Evolutionary conservation across 2,329 filamentous ascomycete genomes (phyloP), one percentile per base, ranked within the genome.

Genomic region (Alternaria burnsii): DNA sequence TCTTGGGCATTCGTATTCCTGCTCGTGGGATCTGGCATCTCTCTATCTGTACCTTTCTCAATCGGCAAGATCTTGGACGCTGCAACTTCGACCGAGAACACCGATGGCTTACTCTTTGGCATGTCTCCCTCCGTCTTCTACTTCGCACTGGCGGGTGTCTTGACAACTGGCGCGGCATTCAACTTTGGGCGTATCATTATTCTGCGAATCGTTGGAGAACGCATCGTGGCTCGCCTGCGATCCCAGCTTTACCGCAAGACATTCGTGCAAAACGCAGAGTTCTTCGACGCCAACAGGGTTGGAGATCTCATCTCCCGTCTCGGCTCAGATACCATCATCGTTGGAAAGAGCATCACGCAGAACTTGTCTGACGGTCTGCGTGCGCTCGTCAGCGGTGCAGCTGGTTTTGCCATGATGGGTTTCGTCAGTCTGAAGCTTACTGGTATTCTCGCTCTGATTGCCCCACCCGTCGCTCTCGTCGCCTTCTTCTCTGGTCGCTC

Each of bases 311-410:
- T 99, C 73, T 98, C 94, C 38, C 90, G 96, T 38, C 87, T 99
- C 46, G 94, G 94, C 72, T 97, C 94, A 2, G 96, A 99, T 78
- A 97, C 95, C 0, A 93, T 98, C 74, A 96, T 99, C 73, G 95
- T 99, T 55, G 95, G 94, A 75, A 99, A 99, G 81, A 97, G 93
- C 72, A 97, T 99, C 67, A 99, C 95, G 0, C 94, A 98, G 76
- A 99, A 99, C 75, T 83, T 99, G 51, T 98, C 94, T 6, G 95
- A 99, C 79, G 95, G 95, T n/a, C 85, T 99, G 53, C 87, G 95
- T 62, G 91, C 95, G 16, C 82, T 95, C 32, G 94, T 99, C 62
- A 97, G 93, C 68, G 95, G 95, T 68, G 88, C 87, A 32, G 94
- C 94, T 60, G 96, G 95, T 3, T 91, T 99, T 71, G 87, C 87